phyloP scores from a whole-genome alignment of 2,329 filamentous ascomycete genomes.

The Trichoderma sp. region DNA sequence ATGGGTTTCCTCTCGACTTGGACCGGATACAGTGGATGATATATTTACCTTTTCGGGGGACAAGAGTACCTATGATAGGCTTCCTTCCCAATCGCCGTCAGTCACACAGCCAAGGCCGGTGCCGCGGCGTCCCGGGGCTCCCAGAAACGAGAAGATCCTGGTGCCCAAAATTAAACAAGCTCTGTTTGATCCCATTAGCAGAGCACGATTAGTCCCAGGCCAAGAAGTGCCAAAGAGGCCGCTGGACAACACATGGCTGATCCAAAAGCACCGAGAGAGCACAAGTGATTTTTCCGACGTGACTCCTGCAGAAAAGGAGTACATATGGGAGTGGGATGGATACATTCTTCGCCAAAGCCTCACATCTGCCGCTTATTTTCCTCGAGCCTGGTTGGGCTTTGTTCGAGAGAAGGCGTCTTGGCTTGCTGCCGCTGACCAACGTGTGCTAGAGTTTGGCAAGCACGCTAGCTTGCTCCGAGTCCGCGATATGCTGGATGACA shows the following conservation, averaged over 20 bases:
- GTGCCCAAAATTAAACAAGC: constrained; percentile 51
- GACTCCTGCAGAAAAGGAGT: constrained; percentile 53
- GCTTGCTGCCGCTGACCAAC: constrained; percentile 47
- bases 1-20: constrained; percentile 44
- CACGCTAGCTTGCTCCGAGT: constrained; percentile 52
- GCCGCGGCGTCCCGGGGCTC: constrained; percentile 18
- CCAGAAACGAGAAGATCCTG: constrained; percentile 33
- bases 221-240: constrained; percentile 43
- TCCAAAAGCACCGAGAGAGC: constrained; percentile 58
- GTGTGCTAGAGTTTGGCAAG: constrained; percentile 54
- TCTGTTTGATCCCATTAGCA: constrained; percentile 58
- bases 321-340: constrained; percentile 56
- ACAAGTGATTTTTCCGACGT: constrained; percentile 58
- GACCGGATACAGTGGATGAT: constrained; percentile 32
- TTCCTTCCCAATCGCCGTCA: constrained; percentile 27
- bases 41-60: constrained; percentile 25
- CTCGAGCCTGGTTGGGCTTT: constrained; percentile 52
- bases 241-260: constrained; percentile 52
- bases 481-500: constrained; percentile 45
- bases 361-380: constrained; percentile 51
- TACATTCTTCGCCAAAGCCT: constrained; percentile 52
- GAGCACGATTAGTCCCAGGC: constrained; percentile 49
- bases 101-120: constrained; percentile 20
- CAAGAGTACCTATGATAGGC: constrained; percentile 25
- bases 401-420: constrained; percentile 49